These are phyloP conservation scores for Ambrosia artemisiifolia DNA, from an alignment of 129 eudicot genomes.

Conservation along the genomic window DNA sequence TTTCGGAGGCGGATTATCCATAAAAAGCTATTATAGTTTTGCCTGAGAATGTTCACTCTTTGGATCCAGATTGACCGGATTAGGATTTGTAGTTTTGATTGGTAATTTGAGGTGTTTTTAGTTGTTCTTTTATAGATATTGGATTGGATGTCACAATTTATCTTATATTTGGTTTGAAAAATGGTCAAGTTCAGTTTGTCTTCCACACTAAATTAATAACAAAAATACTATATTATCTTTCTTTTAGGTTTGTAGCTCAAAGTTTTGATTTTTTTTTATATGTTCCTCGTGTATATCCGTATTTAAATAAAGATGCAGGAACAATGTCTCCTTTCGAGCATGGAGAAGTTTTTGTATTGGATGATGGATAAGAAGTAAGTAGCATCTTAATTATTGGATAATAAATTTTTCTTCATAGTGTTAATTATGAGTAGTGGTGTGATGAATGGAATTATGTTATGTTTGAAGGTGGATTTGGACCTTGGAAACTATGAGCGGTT, in stretches of 20 bases:
- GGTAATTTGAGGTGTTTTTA: not conserved
- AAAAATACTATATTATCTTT: too few relatives aligned
- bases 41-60: too few relatives aligned
- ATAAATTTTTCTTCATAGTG: not conserved
- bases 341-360: constrained; percentile 94
- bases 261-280: too few relatives aligned
- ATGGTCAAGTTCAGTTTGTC: not conserved
- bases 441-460: not conserved
- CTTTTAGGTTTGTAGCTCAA: too few relatives aligned
- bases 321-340: constrained; percentile 99
- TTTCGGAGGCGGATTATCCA: not conserved
- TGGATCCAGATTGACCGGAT: constrained; percentile 16
- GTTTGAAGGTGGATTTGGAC: constrained; percentile 93
- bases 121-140: constrained; percentile 2
- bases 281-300: too few relatives aligned
- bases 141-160: not conserved
- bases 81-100: constrained; percentile 22
- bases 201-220: too few relatives aligned
- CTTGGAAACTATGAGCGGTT: constrained; percentile 98
- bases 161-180: not conserved
- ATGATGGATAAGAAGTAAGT: constrained; percentile 96
- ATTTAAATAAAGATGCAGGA: too few relatives aligned
- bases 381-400: not conserved
- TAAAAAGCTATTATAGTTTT: too few relatives aligned
- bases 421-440: not conserved